Percentiles rank a stretch among this genome's conserved stretches.
These are phyloP conservation scores for Plasmodium gonderi DNA, from an alignment of 169 alveolate species.

Conservation along the genomic window DNA sequence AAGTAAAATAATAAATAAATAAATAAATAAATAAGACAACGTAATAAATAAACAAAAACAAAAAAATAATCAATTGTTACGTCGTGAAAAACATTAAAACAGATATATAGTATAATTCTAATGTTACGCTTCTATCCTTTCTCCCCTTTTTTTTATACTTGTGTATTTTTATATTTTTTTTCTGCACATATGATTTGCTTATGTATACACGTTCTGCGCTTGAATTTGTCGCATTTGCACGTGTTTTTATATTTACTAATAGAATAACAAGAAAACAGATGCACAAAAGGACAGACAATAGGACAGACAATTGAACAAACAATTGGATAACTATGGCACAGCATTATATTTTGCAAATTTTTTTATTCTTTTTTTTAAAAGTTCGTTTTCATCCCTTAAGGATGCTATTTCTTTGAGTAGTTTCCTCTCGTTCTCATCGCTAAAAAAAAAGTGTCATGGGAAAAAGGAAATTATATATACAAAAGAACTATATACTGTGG, in stretches of 20 bases:
- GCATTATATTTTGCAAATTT: constrained; percentile 27
- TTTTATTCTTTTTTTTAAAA: constrained; percentile 58
- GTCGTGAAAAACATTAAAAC: neutral
- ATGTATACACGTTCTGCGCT: no score
- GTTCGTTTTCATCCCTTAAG: constrained; percentile 53
- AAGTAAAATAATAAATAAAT: no score
- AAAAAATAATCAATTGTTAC: no score
- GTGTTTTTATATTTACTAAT: no score
- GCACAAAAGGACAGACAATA: neutral
- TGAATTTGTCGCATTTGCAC: no score
- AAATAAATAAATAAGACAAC: no score
- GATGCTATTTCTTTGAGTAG: constrained; percentile 27
- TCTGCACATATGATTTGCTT: no score
- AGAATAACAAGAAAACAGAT: no score
- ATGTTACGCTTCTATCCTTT: neutral
- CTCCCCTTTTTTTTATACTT: neutral
- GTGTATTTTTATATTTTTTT: neutral
- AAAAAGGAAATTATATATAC: no score
- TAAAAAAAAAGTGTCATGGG: neutral
- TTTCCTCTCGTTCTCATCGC: constrained; percentile 18
- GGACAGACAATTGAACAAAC: neutral
- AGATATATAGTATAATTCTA: neutral
- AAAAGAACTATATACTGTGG: no score
- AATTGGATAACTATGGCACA: neutral
- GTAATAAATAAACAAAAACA: no score